These are phyloP conservation scores for Aspergillus spinulosporus DNA, from an alignment of 2,329 filamentous ascomycete genomes.

Conservation along the genomic window DNA sequence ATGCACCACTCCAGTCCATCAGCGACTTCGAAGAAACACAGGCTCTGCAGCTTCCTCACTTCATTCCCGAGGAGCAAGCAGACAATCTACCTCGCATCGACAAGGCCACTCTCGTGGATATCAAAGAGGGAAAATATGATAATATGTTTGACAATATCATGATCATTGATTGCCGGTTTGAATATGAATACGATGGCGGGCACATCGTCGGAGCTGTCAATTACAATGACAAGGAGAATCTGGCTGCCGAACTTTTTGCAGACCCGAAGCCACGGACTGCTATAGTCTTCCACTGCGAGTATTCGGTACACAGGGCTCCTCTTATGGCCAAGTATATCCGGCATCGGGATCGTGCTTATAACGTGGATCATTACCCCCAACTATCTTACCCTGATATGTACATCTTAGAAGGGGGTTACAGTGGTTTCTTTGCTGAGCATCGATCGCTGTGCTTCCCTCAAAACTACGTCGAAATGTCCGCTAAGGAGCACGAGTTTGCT, in stretches of 20 bases:
- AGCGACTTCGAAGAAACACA: slow-evolving; percentile 80
- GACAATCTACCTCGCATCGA: slow-evolving; percentile 88
- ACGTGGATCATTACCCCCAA: slow-evolving; percentile 80
- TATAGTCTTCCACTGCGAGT: slow-evolving; percentile 95
- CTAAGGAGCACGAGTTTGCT: slow-evolving; percentile 84
- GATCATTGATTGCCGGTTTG: slow-evolving; percentile 94
- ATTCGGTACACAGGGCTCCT: slow-evolving; percentile 92
- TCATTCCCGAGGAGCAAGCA: slow-evolving; percentile 73
- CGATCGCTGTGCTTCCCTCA: slow-evolving; percentile 83
- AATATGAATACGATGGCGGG: slow-evolving; percentile 97
- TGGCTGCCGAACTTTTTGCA: slow-evolving; percentile 76
- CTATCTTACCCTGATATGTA: slow-evolving; percentile 95
- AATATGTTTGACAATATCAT: slow-evolving; percentile 76
- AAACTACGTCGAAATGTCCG: slow-evolving; percentile 95
- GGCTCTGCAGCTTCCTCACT: slow-evolving; percentile 77
- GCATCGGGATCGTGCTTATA: slow-evolving; percentile 80
- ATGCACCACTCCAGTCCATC: slow-evolving; percentile 67
- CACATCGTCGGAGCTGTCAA: slow-evolving; percentile 94
- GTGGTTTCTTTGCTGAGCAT: slow-evolving; percentile 81
- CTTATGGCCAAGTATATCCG: slow-evolving; percentile 95
- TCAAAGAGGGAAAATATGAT: slow-evolving; percentile 82
- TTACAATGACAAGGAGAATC: slow-evolving; percentile 91
- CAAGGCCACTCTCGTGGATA: slow-evolving; percentile 76
- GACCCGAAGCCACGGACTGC: slow-evolving; percentile 70
- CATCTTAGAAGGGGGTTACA: slow-evolving; percentile 95